Conservation (phyloP, 129 eudicot species). For the Deinandra increscens region DNA sequence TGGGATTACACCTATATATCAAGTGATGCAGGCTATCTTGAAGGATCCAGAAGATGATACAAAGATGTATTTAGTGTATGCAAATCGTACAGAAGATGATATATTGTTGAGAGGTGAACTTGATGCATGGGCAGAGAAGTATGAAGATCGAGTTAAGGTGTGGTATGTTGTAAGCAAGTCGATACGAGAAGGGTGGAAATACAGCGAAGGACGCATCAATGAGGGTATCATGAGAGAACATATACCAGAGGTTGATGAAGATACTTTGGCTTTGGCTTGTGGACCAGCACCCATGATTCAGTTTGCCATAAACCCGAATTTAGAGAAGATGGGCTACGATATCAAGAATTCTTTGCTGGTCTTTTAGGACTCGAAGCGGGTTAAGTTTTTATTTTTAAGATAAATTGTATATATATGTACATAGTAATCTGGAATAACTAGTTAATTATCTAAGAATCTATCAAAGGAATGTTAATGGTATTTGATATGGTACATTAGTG, state of each 20-base stretch:
- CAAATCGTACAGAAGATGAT: slow-evolving; percentile 92
- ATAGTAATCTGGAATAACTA: slow-evolving; percentile 9
- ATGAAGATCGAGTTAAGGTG: slow-evolving; percentile 60
- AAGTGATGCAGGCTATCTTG: slow-evolving; percentile 85
- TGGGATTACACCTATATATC: slow-evolving; percentile 89
- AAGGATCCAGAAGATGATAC: slow-evolving; percentile 85
- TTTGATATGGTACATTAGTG: no score
- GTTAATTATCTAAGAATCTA: no score
- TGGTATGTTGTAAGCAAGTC: slow-evolving; percentile 76
- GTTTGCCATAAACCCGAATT: slow-evolving; percentile 76
- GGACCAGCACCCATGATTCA: slow-evolving; percentile 97
- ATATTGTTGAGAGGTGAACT: slow-evolving; percentile 72
- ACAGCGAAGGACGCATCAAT: slow-evolving; percentile 54
- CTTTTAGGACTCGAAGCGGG: slow-evolving; percentile 28
- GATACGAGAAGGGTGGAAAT: slow-evolving; percentile 64
- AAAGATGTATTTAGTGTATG: slow-evolving; percentile 81
- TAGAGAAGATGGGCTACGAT: slow-evolving; percentile 92
- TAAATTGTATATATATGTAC: slow-evolving; percentile 26
- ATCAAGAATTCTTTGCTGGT: slow-evolving; percentile 63
- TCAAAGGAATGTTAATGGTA: no score
- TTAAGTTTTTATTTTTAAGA: no score
- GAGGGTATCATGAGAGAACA: slow-evolving; percentile 63
- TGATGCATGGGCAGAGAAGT: slow-evolving; percentile 64
- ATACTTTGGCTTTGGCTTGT: slow-evolving; percentile 71
- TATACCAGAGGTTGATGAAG: slow-evolving; percentile 47